Evolutionary conservation across 257 asterid species (phyloP), one percentile per base, ranked within the genome.

Genomic region (Ilex aquifolium): DNA sequence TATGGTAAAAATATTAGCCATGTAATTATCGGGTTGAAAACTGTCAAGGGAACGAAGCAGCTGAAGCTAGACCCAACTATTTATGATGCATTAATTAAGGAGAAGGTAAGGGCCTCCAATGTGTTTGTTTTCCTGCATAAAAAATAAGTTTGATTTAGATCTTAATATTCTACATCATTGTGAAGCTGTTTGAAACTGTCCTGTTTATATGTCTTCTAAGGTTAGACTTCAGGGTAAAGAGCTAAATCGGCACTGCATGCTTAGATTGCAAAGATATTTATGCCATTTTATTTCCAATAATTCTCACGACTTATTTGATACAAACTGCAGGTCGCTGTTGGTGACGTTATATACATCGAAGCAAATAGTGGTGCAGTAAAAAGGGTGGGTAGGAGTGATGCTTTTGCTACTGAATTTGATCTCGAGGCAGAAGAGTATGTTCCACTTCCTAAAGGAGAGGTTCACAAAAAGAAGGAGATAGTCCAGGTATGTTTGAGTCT

Each of bases 381-480:
- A 77, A 89, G 97, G 79, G 98, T 92, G 61, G 98, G 98, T 60
- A 85, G 97, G 64, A 86, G 98, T 77, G 98, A 89, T 83, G 91
- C 93, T 60, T 92, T 92, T 80, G 97, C 97, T n/a, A 87, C 97
- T 12, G 96, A 92, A 71, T 89, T 89, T 78, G 98, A 92, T 77
- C 93, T 92, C 16, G 98, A 92, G 83, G 98, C 98, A 3, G 97
- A 92, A 81, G 97, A 92, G 75, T 89, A 92, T 79, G 98, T 92
- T 59, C 96, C 97, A 40, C 90, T 92, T 65, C 98, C 97, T 56
- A 89, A 92, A 82, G 99, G 97, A 69, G 97, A 89, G 83, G 99
- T 92, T 82, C 97, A 92, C 78, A 89, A 92, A 70, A 92, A 92
- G 80, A 92, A 92, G 73, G 97, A 92, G 76, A 89, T 92, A 59